Conservation (phyloP, 23 red algal genomes). For the Agarophyton chilense region DNA sequence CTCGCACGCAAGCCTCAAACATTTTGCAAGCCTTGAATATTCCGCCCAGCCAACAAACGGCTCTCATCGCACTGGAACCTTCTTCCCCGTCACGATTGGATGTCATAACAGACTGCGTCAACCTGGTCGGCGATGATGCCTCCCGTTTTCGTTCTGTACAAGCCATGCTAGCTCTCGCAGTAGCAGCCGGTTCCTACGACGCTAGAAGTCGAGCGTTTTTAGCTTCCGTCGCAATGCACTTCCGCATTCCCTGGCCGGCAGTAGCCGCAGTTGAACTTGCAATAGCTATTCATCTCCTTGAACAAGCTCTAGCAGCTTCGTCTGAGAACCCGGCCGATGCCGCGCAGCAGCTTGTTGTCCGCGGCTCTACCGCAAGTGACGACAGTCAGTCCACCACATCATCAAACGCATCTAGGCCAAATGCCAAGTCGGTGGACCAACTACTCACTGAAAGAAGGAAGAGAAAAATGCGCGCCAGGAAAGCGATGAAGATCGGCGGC, state of each 20-base stretch:
- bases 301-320: conserved; percentile 25
- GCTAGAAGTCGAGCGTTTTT: conserved; percentile 82
- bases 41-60: conserved; percentile 36
- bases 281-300: conserved; percentile 74
- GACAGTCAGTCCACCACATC: neutral
- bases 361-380: neutral
- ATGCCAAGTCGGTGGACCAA: conserved; percentile 41
- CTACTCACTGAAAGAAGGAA: conserved; percentile 39
- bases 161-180: conserved; percentile 74
- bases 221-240: conserved; percentile 25
- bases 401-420: neutral
- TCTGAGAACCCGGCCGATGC: conserved; percentile 8
- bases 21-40: conserved; percentile 50
- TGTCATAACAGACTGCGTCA: conserved; percentile 55
- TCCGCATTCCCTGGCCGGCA: conserved; percentile 60
- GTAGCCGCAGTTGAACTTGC: conserved; percentile 85
- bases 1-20: conserved; percentile 24
- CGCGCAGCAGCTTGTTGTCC: neutral
- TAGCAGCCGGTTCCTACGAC: conserved; percentile 79
- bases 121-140: conserved; percentile 67
- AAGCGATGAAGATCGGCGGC: conserved; percentile 74
- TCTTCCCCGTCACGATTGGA: neutral
- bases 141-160: conserved; percentile 78
- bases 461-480: conserved; percentile 23
- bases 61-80: conserved; percentile 55